phyloP scores from a whole-genome alignment of 2,329 filamentous ascomycete species.

The Aspergillus fischeri region DNA sequence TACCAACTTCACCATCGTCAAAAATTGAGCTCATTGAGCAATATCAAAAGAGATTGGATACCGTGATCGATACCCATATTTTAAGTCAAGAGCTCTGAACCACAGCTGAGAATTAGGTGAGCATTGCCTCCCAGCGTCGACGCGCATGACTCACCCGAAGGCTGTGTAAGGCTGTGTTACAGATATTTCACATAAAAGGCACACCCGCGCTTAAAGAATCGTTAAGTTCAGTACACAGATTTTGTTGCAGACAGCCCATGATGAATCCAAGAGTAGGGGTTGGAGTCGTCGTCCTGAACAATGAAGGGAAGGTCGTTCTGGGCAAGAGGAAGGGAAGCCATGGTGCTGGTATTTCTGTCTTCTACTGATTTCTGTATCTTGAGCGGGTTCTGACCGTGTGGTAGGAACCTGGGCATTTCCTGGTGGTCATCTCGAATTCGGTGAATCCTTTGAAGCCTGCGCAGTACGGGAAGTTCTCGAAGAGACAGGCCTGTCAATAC shows the following conservation, averaged over 20 bases:
- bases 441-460: slow-evolving; percentile 60
- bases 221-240: neutral
- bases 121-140: neutral
- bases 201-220: neutral
- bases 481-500: slow-evolving; percentile 63
- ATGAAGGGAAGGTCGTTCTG: slow-evolving; percentile 42
- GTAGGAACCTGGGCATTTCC: slow-evolving; percentile 64
- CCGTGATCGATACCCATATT: neutral
- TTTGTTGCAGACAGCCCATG: neutral
- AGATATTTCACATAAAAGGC: neutral
- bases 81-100: neutral
- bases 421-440: slow-evolving; percentile 70
- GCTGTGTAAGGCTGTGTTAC: neutral
- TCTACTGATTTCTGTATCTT: neutral
- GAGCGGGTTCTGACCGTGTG: neutral
- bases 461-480: slow-evolving; percentile 65
- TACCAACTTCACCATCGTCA: neutral
- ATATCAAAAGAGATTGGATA: neutral
- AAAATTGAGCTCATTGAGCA: no score
- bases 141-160: neutral
- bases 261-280: slow-evolving; percentile 42
- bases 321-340: slow-evolving; percentile 46
- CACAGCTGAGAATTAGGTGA: neutral
- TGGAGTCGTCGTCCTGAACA: slow-evolving; percentile 45
- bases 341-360: slow-evolving; percentile 38